phyloP scores from a whole-genome alignment of 139 green algal species.

The Chlorella sorokiniana region DNA sequence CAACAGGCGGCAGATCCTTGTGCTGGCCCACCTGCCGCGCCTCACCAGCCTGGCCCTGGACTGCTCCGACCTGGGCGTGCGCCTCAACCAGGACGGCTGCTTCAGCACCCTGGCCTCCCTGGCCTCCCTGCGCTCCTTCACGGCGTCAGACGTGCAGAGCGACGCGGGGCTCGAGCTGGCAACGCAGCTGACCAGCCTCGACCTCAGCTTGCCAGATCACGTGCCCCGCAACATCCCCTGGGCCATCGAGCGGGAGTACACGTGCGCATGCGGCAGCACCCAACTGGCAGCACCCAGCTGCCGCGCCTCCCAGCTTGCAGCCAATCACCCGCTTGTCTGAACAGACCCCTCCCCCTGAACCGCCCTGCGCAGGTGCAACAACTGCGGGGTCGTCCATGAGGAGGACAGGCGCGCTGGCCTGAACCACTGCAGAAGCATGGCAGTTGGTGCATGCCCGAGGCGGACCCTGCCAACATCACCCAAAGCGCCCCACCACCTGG shows the following conservation, averaged over 20 bases:
- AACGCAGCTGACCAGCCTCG: slow-evolving; percentile 10
- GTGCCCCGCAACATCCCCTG: background rate
- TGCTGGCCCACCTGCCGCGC: background rate
- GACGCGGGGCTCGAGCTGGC: background rate
- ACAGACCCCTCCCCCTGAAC: background rate
- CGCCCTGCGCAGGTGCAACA: background rate
- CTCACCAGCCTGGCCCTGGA: background rate
- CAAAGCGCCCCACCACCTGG: no score
- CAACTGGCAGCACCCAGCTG: no score
- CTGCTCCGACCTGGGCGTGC: background rate
- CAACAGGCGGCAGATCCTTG: background rate
- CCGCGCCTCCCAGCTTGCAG: no score
- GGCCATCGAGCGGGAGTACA: no score
- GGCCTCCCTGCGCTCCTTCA: background rate
- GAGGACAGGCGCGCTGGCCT: background rate
- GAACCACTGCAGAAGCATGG: no score
- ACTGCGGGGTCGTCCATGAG: slow-evolving; percentile 10
- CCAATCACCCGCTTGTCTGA: no score
- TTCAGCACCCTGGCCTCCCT: background rate
- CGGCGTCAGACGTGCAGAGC: background rate
- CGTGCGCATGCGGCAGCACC: no score
- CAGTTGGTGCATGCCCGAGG: no score
- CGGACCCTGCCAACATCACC: no score
- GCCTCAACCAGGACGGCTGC: background rate
- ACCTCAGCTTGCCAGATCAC: slow-evolving; percentile 18